phyloP scores from a whole-genome alignment of 192 early-diverging fungal species.

The Rhizophagus sp. region DNA sequence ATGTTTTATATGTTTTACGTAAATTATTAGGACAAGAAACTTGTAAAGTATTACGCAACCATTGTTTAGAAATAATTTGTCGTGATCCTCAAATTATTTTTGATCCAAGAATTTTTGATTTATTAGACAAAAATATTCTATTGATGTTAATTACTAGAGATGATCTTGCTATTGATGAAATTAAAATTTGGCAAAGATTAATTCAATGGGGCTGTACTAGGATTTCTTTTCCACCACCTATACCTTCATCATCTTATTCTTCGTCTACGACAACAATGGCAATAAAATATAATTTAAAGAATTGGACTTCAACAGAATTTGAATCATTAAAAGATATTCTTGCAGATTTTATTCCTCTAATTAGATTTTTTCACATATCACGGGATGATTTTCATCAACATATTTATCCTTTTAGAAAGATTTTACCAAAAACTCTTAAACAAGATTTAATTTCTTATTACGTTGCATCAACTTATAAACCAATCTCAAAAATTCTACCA shows the following conservation, averaged over 20 bases:
- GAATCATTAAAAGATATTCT: background rate
- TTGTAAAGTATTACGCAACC: background rate
- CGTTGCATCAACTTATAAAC: background rate
- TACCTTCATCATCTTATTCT: background rate
- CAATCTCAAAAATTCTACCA: background rate
- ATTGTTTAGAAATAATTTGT: slow-evolving; percentile 11
- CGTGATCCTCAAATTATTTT: slow-evolving; percentile 15
- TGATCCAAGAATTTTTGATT: slow-evolving; percentile 1
- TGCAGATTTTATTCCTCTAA: slow-evolving; percentile 1
- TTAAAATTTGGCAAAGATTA: slow-evolving; percentile 17
- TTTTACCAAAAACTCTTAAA: slow-evolving; percentile 9
- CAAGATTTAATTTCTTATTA: slow-evolving; percentile 7
- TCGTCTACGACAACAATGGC: too few species aligned
- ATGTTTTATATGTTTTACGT: background rate
- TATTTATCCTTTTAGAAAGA: slow-evolving; percentile 8
- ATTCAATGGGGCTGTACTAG: slow-evolving; percentile 23
- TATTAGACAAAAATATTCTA: background rate
- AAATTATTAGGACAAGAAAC: background rate
- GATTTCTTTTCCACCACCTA: too few species aligned
- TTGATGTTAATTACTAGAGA: background rate
- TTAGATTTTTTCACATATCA: slow-evolving; percentile 14
- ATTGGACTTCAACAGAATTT: slow-evolving; percentile 3
- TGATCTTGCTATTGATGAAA: slow-evolving; percentile 13
- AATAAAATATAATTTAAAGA: background rate
- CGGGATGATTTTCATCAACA: slow-evolving; percentile 4